Base-by-base conservation (phyloP, 176 grass and related monocot species). In the Metroxylon sagu region DNA sequence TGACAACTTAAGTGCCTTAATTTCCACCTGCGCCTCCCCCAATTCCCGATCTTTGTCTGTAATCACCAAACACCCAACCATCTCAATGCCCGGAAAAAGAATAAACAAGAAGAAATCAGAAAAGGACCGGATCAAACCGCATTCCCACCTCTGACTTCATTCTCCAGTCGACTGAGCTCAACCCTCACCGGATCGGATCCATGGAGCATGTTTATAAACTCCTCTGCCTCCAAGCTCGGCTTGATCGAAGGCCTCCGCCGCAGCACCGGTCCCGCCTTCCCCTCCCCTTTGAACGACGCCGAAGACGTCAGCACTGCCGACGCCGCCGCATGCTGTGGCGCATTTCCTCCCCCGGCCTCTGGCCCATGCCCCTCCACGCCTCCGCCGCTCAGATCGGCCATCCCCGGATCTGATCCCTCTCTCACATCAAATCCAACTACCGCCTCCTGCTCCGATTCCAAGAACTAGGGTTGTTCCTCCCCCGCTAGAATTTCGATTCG, bases 171-270 rank as follows among this genome's bases (percentile, higher is more conserved):
- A 60, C 86, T 98, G 50, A 98, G 93, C 73, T 98, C 93, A 35
- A 98, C 82, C 79, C 76, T 80, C 73, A 98, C 88, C 67, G 93
- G 93, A 98, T 98, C 93, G 68, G 93, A 98, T 17, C 93, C 93
- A 75, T 98, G 93, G 67, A 98, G 83, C 65, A 98, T 69, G 55
- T 89, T 84, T 73, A 98, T 83, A 74, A 98, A 91, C 82, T 98
- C 94, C 69, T 98, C 94, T 29, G 85, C 78, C 62, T 98, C 94
- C 59, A 98, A 71, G 74, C 82, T 98, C 27, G 85, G 79, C 79
- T 89, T 79, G 57, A 89, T 71, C 19, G 87, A 52, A 0, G 75
- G 75, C 31, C 88, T 49, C 59, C 88, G 81, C 60, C 88, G 65
- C 48, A 71, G 54, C 21, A 77, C 68, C 49, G 52, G 18, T 18